A percentile compares a stretch with the other conserved stretches of the same genome.
Evolutionary conservation across 768 basidiomycete genomes (phyloP).

Genomic region (Trametes meyenii): DNA sequence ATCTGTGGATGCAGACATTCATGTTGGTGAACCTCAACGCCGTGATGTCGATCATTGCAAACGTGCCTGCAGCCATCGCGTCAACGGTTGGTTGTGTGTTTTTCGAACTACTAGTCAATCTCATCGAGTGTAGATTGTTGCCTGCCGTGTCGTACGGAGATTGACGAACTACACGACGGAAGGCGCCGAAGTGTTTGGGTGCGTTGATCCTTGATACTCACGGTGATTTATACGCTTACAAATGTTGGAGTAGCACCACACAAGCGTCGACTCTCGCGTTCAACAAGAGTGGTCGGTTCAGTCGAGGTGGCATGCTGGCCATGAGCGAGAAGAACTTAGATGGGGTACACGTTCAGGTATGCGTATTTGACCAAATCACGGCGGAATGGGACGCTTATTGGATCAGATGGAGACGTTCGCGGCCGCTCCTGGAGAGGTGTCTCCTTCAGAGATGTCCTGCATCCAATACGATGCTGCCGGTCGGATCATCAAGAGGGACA

Average conservation of each 20-base stretch:
- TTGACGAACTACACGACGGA: slow-evolving; percentile 57
- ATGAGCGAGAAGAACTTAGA: slow-evolving; percentile 42
- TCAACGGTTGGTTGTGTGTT: slow-evolving; percentile 54
- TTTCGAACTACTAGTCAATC: neutral
- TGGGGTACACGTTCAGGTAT: slow-evolving; percentile 62
- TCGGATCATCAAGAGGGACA: slow-evolving; percentile 33
- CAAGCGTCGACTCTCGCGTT: slow-evolving; percentile 61
- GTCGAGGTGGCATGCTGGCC: slow-evolving; percentile 28
- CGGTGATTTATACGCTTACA: slow-evolving; percentile 42
- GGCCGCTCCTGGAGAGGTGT: slow-evolving; percentile 24
- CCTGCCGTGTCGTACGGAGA: slow-evolving; percentile 62
- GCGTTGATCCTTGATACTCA: slow-evolving; percentile 29
- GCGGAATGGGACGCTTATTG: neutral
- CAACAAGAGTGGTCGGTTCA: slow-evolving; percentile 47
- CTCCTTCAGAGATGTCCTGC: slow-evolving; percentile 34
- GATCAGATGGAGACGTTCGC: slow-evolving; percentile 66
- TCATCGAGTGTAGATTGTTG: slow-evolving; percentile 56
- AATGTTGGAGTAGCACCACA: slow-evolving; percentile 39
- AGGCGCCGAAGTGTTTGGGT: slow-evolving; percentile 57
- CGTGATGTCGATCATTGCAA: slow-evolving; percentile 74
- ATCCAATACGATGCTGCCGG: slow-evolving; percentile 62
- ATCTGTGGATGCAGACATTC: slow-evolving; percentile 40
- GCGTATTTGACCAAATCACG: neutral
- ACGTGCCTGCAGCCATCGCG: slow-evolving; percentile 71
- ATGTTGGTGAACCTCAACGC: slow-evolving; percentile 68